Conservation (phyloP, 2,329 filamentous ascomycete genomes). For the Fusarium subtropicale region DNA sequence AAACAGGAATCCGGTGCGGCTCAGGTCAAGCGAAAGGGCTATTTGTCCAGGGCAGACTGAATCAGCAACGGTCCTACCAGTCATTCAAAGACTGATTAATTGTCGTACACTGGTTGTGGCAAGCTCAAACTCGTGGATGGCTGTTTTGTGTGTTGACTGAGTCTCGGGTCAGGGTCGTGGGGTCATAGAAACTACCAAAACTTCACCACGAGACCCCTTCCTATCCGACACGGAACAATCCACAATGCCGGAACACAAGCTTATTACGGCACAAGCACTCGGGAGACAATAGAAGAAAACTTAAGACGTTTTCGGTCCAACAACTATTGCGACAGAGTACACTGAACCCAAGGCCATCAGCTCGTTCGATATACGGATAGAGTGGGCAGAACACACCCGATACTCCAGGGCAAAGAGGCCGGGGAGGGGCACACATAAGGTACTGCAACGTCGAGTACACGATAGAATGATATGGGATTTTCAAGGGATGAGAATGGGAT, state of each 20-base stretch:
- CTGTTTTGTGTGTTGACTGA: conserved; percentile 16
- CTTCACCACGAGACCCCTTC: conserved; percentile 23
- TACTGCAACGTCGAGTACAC: background rate
- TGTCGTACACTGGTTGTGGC: background rate
- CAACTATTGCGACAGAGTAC: background rate
- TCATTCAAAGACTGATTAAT: background rate
- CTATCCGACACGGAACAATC: background rate
- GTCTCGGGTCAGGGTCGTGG: conserved; percentile 20
- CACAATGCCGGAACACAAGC: background rate
- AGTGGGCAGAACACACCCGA: conserved; percentile 9
- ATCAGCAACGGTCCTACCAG: background rate
- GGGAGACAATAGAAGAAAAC: background rate
- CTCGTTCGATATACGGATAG: background rate
- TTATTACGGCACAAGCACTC: background rate
- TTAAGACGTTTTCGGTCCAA: background rate
- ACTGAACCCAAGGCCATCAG: background rate
- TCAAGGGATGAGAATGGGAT: conserved; percentile 33
- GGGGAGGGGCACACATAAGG: background rate
- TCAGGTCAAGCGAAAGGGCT: background rate
- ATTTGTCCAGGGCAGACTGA: background rate
- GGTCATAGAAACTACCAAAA: conserved; percentile 27
- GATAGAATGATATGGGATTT: conserved; percentile 23
- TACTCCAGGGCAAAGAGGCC: conserved; percentile 3
- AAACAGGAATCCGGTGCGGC: background rate
- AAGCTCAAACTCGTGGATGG: conserved; percentile 3